Percentiles rank a stretch among this genome's conserved stretches.
These are phyloP conservation scores for Suhomyces bokatorum DNA, from an alignment of 1,139 yeast genomes.

Conservation along the genomic window DNA sequence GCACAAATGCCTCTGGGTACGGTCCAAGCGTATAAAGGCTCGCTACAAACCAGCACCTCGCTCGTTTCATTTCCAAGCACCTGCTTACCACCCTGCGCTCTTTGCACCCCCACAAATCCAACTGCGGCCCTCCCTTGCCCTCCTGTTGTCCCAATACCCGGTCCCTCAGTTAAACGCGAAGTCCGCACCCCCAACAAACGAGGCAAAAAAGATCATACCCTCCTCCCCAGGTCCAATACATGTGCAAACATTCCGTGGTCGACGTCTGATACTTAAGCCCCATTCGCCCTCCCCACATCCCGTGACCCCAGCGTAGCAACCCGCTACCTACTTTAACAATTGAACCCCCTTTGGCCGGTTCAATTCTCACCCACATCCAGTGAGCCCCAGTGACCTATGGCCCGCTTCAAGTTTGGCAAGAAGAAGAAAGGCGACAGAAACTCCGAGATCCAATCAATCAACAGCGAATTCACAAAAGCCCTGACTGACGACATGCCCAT, in stretches of 20 bases:
- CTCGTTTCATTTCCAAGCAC: background rate
- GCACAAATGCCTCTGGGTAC: too few relatives aligned
- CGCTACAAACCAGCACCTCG: slow-evolving; percentile 1
- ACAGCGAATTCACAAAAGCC: slow-evolving; percentile 12
- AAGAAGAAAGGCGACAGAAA: slow-evolving; percentile 20
- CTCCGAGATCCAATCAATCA: slow-evolving; percentile 14
- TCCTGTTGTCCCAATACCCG: background rate
- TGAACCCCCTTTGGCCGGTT: slow-evolving; percentile 1
- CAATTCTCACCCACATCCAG: background rate
- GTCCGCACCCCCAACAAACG: slow-evolving; percentile 2
- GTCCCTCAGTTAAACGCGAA: background rate
- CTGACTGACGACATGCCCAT: slow-evolving; percentile 12
- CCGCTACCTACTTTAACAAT: slow-evolving; percentile 1
- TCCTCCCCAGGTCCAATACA: slow-evolving; percentile 3
- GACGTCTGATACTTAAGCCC: background rate
- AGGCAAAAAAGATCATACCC: slow-evolving; percentile 1
- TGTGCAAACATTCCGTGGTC: slow-evolving; percentile 1
- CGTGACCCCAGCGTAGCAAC: background rate
- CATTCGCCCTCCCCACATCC: background rate
- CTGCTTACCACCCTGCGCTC: background rate
- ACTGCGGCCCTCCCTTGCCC: too few relatives aligned
- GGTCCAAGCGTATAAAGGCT: slow-evolving; percentile 1
- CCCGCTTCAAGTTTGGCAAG: slow-evolving; percentile 32
- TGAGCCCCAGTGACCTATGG: slow-evolving; percentile 18
- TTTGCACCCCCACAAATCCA: too few relatives aligned